Base-by-base conservation (phyloP, 73 alveolate genomes). In the Blepharisma stoltei region DNA sequence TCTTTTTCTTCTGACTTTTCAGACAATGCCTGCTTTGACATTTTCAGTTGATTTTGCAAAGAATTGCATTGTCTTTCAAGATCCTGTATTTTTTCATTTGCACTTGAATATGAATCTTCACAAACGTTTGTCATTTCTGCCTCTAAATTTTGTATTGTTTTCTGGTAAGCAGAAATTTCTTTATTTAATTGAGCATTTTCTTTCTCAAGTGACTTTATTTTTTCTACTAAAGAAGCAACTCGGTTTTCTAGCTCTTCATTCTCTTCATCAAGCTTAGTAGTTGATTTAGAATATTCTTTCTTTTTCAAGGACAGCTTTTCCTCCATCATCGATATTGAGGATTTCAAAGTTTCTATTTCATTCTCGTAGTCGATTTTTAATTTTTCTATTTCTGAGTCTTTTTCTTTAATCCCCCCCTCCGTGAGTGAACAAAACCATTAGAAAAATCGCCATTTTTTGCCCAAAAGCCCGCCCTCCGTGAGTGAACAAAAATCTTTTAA, bases 161-260 rank as follows among this genome's bases (percentile, higher is more conserved):
- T 60, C 23, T 60, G 46, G 14, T 38, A 9, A 9, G 73, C 23
- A 14, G 73, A 60, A 9, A 60, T 60, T 2, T n/a, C 38, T 60
- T 60, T 60, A 2, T 18, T 18, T 14, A 60, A 38, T 9, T 60
- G 49, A 60, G 14, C 73, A 25, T 60, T 60, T 25, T 60, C 73
- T 8, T n/a, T 60, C 4, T 60, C 73, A 14, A 60, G 37, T 0
- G 38, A 9, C 23, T 25, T 14, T 25, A 60, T 14, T 38, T 25
- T 60, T 60, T 60, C 73, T 1, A 14, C 73, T 20, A 60, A 60
- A 25, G 37, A 8, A 18, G 38, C 11, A 8, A 60, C 11, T 8
- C 5, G 48, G 5, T 18, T 60, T 60, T 38, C 23, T 60, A 60
- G 73, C 73, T 60, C 23, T n/a, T 60, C 73, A 25, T 60, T 60